phyloP scores from a whole-genome alignment of 2,329 filamentous ascomycete genomes.

The Venturia aucupariae region DNA sequence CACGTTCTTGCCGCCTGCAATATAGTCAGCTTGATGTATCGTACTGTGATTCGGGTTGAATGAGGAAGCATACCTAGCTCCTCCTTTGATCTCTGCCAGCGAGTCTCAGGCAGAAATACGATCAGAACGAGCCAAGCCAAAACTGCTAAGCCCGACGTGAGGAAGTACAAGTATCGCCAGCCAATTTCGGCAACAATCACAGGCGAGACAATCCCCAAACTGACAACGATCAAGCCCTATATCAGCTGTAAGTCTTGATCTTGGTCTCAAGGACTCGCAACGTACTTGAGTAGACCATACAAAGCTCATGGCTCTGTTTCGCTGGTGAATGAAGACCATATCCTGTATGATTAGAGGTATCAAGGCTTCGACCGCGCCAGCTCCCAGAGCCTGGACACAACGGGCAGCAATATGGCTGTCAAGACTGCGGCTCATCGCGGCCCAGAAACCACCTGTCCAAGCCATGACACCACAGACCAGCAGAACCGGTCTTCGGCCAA shows the following conservation, averaged over 20 bases:
- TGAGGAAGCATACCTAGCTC: slow-evolving; percentile 13
- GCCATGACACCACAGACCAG: slow-evolving; percentile 21
- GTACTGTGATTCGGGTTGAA: background rate
- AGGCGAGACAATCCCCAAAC: slow-evolving; percentile 22
- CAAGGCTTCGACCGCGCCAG: slow-evolving; percentile 24
- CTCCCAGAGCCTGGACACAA: slow-evolving; percentile 23
- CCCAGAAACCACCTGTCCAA: slow-evolving; percentile 22
- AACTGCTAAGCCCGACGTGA: slow-evolving; percentile 20
- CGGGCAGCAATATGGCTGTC: slow-evolving; percentile 22
- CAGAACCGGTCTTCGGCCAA: slow-evolving; percentile 22
- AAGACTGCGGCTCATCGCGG: slow-evolving; percentile 21
- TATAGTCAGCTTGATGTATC: background rate
- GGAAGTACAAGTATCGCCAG: slow-evolving; percentile 25
- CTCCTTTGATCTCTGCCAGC: slow-evolving; percentile 21
- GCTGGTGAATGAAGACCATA: slow-evolving; percentile 23
- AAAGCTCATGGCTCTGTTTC: slow-evolving; percentile 23
- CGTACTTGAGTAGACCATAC: slow-evolving; percentile 22
- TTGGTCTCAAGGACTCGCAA: background rate
- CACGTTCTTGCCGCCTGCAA: slow-evolving; percentile 13
- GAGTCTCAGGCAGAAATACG: slow-evolving; percentile 23
- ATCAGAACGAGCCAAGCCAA: slow-evolving; percentile 21
- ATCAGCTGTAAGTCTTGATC: background rate
- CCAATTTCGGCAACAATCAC: slow-evolving; percentile 21
- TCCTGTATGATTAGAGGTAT: slow-evolving; percentile 25
- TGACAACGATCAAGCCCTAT: slow-evolving; percentile 22